A percentile compares a stretch with the other conserved stretches of the same genome.
Evolutionary conservation across 2,329 filamentous ascomycete genomes (phyloP).

Genomic region (Phaeoacremonium minimum): DNA sequence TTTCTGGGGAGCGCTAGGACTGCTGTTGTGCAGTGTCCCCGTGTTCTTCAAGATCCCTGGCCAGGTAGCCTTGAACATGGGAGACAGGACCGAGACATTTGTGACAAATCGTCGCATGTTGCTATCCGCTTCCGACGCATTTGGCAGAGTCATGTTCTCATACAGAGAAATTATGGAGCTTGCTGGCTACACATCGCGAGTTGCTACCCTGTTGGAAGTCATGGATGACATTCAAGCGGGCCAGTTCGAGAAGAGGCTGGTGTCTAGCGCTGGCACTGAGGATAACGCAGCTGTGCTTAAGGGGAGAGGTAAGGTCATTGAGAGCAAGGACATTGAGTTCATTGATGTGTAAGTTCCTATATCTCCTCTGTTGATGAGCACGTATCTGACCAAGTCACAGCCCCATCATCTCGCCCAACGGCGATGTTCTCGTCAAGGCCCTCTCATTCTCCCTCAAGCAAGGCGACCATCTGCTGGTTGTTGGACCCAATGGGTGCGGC

Average conservation of each 20-base stretch:
- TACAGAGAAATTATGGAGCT: conserved; percentile 97
- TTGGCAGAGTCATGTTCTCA: conserved; percentile 94
- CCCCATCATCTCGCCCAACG: conserved; percentile 94
- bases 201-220: conserved; percentile 83
- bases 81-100: conserved; percentile 71
- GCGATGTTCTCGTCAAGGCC: conserved; percentile 81
- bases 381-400: conserved; percentile 21
- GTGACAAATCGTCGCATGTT: conserved; percentile 92
- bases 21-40: conserved; percentile 88
- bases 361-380: conserved; percentile 4
- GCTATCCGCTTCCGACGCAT: conserved; percentile 89
- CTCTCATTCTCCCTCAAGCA: conserved; percentile 83
- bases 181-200: conserved; percentile 90
- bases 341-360: conserved; percentile 63
- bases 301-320: conserved; percentile 75
- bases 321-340: conserved; percentile 82
- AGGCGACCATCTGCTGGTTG: conserved; percentile 87
- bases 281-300: conserved; percentile 79
- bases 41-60: conserved; percentile 93
- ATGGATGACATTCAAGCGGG: conserved; percentile 91
- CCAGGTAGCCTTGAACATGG: conserved; percentile 59
- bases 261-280: conserved; percentile 79
- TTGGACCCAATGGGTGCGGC: conserved; percentile 94
- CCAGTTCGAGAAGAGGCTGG: conserved; percentile 93
- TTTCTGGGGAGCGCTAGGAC: conserved; percentile 92